phyloP scores from a whole-genome alignment of 2,329 filamentous ascomycete species.

The Colletotrichum sp. region DNA sequence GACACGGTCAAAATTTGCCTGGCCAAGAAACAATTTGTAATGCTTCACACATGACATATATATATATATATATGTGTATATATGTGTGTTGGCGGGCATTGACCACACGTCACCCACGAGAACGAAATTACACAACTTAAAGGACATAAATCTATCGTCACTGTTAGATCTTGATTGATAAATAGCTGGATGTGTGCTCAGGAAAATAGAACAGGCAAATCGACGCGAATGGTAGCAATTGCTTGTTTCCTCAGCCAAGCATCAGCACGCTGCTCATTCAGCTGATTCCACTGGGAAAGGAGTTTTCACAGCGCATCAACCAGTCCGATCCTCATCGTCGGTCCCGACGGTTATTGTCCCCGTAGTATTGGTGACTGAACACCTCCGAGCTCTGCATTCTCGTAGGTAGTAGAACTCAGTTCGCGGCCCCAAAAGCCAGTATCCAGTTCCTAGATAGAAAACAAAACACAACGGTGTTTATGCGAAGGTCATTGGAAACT shows the following conservation, averaged over 20 bases:
- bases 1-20: too few species aligned
- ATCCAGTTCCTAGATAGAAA: not conserved
- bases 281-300: not conserved
- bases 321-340: not conserved
- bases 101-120: not conserved
- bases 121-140: rapidly evolving
- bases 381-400: not conserved
- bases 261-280: not conserved
- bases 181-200: not conserved
- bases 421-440: not conserved
- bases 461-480: not conserved
- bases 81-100: too few species aligned
- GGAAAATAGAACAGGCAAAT: too few species aligned
- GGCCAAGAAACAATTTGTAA: not conserved
- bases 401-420: rapidly evolving
- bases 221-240: too few species aligned
- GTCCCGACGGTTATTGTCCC: rapidly evolving
- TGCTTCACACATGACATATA: rapidly evolving
- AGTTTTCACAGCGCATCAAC: not conserved
- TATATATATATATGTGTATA: too few species aligned
- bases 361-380: rapidly evolving
- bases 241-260: too few species aligned
- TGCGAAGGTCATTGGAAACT: too few species aligned
- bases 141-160: too few species aligned
- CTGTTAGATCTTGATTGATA: not conserved